These are phyloP conservation scores for Amylocystis lapponica DNA, from an alignment of 768 basidiomycete species.

Conservation along the genomic window DNA sequence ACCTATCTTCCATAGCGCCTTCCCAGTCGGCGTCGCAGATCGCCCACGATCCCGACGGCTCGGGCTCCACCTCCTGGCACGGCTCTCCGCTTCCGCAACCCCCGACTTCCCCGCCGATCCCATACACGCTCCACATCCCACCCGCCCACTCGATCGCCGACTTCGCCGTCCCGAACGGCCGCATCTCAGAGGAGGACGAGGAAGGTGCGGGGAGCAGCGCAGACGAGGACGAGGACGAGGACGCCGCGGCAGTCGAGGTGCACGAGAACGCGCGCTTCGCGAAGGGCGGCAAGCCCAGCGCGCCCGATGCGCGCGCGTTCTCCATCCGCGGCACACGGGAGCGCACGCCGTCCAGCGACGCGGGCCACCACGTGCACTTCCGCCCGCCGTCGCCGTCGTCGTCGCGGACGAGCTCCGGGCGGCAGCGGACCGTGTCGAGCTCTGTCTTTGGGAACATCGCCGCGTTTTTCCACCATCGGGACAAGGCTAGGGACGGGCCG, in stretches of 20 bases:
- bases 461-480: conserved; percentile 33
- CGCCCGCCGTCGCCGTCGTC: neutral
- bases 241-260: conserved; percentile 31
- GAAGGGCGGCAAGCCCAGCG: neutral
- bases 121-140: conserved; percentile 34
- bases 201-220: conserved; percentile 28
- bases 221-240: conserved; percentile 34
- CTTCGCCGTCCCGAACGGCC: conserved; percentile 25
- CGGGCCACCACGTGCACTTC: neutral
- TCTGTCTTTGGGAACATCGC: conserved; percentile 39
- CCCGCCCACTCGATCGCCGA: conserved; percentile 49
- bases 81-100: neutral
- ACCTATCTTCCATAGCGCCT: conserved; percentile 64
- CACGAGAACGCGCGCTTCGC: conserved; percentile 55
- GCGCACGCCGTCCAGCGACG: conserved; percentile 4
- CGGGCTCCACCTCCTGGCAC: conserved; percentile 1
- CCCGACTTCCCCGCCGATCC: conserved; percentile 2
- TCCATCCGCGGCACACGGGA: conserved; percentile 8
- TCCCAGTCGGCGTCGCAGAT: conserved; percentile 78
- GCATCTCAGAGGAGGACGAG: conserved; percentile 17
- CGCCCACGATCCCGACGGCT: too few species aligned
- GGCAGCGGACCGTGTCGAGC: conserved; percentile 14
- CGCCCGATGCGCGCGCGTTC: conserved; percentile 4
- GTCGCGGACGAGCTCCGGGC: neutral
- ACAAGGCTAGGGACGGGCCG: conserved; percentile 2